phyloP scores from a whole-genome alignment of 768 basidiomycete genomes.

The Hericium coralloides region DNA sequence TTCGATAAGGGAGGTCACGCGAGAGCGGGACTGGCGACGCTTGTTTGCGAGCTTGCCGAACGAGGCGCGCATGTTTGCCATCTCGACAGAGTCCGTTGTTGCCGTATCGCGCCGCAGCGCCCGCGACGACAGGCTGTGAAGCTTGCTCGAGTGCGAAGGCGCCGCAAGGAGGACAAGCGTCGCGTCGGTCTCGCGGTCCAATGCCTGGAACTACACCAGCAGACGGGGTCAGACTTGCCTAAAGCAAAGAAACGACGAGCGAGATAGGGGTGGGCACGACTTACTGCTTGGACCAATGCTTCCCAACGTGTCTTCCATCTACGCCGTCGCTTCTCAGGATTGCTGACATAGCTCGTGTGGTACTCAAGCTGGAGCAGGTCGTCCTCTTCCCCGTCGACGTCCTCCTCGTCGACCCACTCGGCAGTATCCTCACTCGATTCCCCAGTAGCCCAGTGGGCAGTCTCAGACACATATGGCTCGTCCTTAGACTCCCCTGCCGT shows the following conservation, averaged over 20 bases:
- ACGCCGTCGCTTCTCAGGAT: conserved; percentile 56
- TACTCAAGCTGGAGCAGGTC: conserved; percentile 70
- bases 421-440: conserved; percentile 22
- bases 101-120: conserved; percentile 51
- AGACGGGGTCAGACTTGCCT: conserved; percentile 24
- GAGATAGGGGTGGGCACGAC: conserved; percentile 11
- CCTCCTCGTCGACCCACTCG: conserved; percentile 48
- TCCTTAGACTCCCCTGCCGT: conserved; percentile 57
- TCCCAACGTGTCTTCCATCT: conserved; percentile 77
- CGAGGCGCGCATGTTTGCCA: conserved; percentile 42
- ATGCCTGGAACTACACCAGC: conserved; percentile 52
- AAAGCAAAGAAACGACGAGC: conserved; percentile 12
- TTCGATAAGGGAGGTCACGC: conserved; percentile 39
- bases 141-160: conserved; percentile 61
- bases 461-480: conserved; percentile 13
- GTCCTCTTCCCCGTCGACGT: conserved; percentile 65
- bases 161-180: conserved; percentile 69
- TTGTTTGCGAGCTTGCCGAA: conserved; percentile 55
- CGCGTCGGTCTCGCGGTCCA: conserved; percentile 76
- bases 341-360: conserved; percentile 62
- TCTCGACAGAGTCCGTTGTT: conserved; percentile 36
- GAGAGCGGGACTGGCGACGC: conserved; percentile 39
- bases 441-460: conserved; percentile 20
- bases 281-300: conserved; percentile 59
- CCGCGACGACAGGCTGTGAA: conserved; percentile 58